Evolutionary conservation across 108 stramenopile species (phyloP), one percentile per base, ranked within the genome.

Genomic region (Parmales sp.): DNA sequence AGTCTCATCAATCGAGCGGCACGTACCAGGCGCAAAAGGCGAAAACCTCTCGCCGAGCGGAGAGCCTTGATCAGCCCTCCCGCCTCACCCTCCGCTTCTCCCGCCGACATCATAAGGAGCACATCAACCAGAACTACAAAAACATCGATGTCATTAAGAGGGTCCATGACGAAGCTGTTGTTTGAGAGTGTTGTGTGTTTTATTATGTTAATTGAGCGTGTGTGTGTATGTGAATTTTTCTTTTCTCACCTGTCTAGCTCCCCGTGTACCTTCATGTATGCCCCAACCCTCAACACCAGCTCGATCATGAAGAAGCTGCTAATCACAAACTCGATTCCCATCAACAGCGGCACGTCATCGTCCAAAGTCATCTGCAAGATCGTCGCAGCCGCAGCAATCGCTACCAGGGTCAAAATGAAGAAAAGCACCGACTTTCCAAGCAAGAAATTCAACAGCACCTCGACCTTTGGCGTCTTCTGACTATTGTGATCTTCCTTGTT

Each of bases 41-140:
- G 29, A 16, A 60, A 28, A 16, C 54, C 54, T 26, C 54, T 20
- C 26, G 54, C 54, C 5, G 29, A 34, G 13, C 54, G 13, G 31
- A 60, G 54, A 5, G 54, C 54, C 54, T 60, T 60, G 26, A 60
- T 60, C 13, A 60, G 28, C 8, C 54, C 54, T 31, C 54, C 54
- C 13, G 2, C 7, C 1, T 60, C 54, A 60, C 13, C 26, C 7
- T 60, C 54, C 54, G 29, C 25, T 7, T 60, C 54, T 7, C 54
- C 28, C 54, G 13, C 36, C 13, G 3, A 6, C 54, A 13, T 34
- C 16, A 60, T 60, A 34, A 60, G 36, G 28, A 60, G 31, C 2
- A 60, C 31, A 16, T 60, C 54, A 11, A 60, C 31, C 6, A 60
- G 36, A 20, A 60, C 54, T 5, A 60, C 54, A 7, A 34, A 26